These are phyloP conservation scores for Balakata baccata DNA, from an alignment of 345 rosid genomes.

Conservation along the genomic window DNA sequence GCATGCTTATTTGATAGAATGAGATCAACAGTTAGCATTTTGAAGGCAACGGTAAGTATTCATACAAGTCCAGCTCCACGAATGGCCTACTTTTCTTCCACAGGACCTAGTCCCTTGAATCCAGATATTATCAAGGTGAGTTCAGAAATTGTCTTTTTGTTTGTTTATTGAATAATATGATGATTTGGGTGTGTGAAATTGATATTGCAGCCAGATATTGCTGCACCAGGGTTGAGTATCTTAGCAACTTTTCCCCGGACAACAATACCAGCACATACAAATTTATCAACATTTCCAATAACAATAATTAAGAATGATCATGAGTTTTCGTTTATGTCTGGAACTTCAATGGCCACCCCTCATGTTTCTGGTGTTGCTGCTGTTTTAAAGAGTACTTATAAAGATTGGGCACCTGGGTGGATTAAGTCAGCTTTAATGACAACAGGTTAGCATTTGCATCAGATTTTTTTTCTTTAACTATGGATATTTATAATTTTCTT, in stretches of 20 bases:
- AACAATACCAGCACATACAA: neutral
- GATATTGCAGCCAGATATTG: neutral
- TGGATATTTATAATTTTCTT: neutral
- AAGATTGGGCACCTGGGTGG: neutral
- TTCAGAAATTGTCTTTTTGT: neutral
- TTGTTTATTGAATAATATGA: neutral
- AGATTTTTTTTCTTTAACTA: too few species aligned
- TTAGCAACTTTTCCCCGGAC: neutral
- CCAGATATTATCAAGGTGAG: neutral
- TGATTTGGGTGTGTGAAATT: neutral
- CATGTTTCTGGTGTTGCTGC: slow-evolving; percentile 3
- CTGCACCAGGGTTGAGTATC: neutral
- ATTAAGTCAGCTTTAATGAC: slow-evolving; percentile 1
- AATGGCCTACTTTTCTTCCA: neutral
- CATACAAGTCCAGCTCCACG: neutral
- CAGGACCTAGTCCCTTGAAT: neutral
- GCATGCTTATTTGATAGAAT: neutral
- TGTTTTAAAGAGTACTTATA: neutral
- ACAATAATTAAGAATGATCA: too few species aligned
- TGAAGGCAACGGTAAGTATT: neutral
- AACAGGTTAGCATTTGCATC: neutral
- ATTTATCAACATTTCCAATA: neutral
- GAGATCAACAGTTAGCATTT: neutral
- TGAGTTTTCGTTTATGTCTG: neutral
- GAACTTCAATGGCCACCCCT: slow-evolving; percentile 6